phyloP scores from a whole-genome alignment of 768 basidiomycete genomes.

The Termitomyces sp. region DNA sequence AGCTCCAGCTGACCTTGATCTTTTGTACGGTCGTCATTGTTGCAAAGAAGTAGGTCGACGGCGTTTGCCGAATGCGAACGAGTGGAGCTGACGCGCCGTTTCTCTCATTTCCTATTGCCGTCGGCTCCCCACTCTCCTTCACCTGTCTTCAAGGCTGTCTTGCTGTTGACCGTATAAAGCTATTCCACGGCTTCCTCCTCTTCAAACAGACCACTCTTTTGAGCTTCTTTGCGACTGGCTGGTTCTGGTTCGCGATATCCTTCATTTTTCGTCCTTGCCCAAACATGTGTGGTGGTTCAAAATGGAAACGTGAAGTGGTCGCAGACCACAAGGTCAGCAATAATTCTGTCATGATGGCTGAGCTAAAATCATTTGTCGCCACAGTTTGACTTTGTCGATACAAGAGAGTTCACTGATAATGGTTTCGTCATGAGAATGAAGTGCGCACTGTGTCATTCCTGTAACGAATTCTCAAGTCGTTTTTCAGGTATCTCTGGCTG shows the following conservation, averaged over 20 bases:
- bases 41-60: slow-evolving; percentile 23
- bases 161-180: slow-evolving; percentile 11
- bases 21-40: slow-evolving; percentile 90
- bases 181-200: slow-evolving; percentile 20
- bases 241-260: slow-evolving; percentile 28
- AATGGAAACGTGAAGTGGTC: slow-evolving; percentile 97
- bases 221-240: slow-evolving; percentile 45
- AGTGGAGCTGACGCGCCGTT: neutral
- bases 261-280: slow-evolving; percentile 15
- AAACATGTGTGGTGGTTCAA: slow-evolving; percentile 66
- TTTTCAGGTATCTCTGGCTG: slow-evolving; percentile 79
- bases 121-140: slow-evolving; percentile 9
- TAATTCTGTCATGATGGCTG: neutral
- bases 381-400: slow-evolving; percentile 97
- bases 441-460: slow-evolving; percentile 34
- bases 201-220: slow-evolving; percentile 17
- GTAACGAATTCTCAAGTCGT: neutral
- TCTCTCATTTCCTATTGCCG: slow-evolving; percentile 1
- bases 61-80: slow-evolving; percentile 29
- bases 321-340: slow-evolving; percentile 90
- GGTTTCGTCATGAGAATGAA: slow-evolving; percentile 82
- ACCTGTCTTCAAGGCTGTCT: slow-evolving; percentile 3
- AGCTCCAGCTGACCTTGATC: slow-evolving; percentile 55
- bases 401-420: slow-evolving; percentile 87
- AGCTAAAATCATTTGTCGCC: slow-evolving; percentile 1